phyloP scores from a whole-genome alignment of 1,139 yeast species.

The Yamadazyma membranifaciens region DNA sequence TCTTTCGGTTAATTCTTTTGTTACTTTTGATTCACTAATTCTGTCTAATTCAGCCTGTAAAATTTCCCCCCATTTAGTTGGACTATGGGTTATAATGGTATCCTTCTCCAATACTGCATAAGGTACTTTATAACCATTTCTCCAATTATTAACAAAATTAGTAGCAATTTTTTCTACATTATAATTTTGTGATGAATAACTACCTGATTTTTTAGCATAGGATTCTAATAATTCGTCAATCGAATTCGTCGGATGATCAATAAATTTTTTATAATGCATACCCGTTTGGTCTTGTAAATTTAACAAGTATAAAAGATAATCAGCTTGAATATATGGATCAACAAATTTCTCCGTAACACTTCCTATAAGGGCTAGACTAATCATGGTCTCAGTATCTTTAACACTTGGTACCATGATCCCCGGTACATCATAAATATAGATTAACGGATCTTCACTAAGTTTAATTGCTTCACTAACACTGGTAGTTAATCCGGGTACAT shows the following conservation, averaged over 20 bases:
- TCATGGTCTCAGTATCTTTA: conserved; percentile 65
- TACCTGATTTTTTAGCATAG: conserved; percentile 47
- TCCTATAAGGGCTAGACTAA: conserved; percentile 71
- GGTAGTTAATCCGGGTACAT: conserved; percentile 88
- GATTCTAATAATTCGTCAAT: conserved; percentile 57
- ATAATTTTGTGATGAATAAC: conserved; percentile 31
- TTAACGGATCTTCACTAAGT: conserved; percentile 59
- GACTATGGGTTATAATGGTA: conserved; percentile 31
- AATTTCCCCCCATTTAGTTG: conserved; percentile 23
- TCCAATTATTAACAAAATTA: conserved; percentile 68
- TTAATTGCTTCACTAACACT: conserved; percentile 75
- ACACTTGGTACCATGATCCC: conserved; percentile 87
- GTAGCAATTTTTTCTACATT: conserved; percentile 66
- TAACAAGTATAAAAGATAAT: conserved; percentile 71
- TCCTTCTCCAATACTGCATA: conserved; percentile 38
- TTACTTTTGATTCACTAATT: conserved; percentile 27
- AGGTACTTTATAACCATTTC: conserved; percentile 47
- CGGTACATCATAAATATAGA: conserved; percentile 84
- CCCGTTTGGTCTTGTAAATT: conserved; percentile 60
- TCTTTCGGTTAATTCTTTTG: conserved; percentile 30
- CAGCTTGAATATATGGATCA: conserved; percentile 87
- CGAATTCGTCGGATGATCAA: conserved; percentile 71
- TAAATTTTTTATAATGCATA: conserved; percentile 42
- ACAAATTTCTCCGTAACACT: conserved; percentile 69
- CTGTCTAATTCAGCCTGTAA: conserved; percentile 32